Evolutionary conservation across 257 asterid genomes (phyloP).

Genomic region (Nicotiana benthamiana): DNA sequence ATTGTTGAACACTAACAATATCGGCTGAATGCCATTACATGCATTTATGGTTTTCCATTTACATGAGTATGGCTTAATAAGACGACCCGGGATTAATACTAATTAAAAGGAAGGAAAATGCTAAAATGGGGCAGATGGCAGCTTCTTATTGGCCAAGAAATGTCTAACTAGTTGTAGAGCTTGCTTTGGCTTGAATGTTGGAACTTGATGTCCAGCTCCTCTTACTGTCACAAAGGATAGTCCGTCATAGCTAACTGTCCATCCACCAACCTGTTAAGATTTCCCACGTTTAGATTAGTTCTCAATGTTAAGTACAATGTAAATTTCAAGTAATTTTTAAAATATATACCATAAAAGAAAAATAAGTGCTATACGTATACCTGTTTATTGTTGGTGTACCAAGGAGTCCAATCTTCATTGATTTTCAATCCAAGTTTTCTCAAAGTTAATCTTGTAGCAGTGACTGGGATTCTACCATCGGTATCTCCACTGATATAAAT

Average conservation of each 20-base stretch:
- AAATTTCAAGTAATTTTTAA: not conserved
- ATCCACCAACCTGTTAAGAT: slow-evolving; percentile 70
- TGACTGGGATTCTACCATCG: slow-evolving; percentile 70
- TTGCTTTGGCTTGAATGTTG: slow-evolving; percentile 57
- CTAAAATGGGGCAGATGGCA: slow-evolving; percentile 48
- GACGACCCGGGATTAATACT: not conserved
- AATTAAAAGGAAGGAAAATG: not conserved
- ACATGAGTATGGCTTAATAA: no score
- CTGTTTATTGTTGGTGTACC: slow-evolving; percentile 62
- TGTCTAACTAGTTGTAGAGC: slow-evolving; percentile 48
- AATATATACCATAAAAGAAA: not conserved
- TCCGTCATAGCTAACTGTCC: slow-evolving; percentile 62
- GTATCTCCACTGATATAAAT: slow-evolving; percentile 53
- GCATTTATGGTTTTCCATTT: no score
- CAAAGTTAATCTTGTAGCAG: slow-evolving; percentile 49
- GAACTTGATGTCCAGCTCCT: slow-evolving; percentile 93
- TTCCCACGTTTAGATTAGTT: not conserved
- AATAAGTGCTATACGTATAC: slow-evolving; percentile 12
- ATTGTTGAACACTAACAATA: no score
- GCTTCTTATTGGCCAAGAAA: slow-evolving; percentile 38
- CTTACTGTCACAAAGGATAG: slow-evolving; percentile 59
- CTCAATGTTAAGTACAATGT: not conserved
- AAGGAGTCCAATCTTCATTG: slow-evolving; percentile 55
- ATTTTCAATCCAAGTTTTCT: slow-evolving; percentile 44
- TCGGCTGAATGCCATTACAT: no score